These are phyloP conservation scores for Syzygium grande DNA, from an alignment of 345 rosid genomes.

Conservation along the genomic window DNA sequence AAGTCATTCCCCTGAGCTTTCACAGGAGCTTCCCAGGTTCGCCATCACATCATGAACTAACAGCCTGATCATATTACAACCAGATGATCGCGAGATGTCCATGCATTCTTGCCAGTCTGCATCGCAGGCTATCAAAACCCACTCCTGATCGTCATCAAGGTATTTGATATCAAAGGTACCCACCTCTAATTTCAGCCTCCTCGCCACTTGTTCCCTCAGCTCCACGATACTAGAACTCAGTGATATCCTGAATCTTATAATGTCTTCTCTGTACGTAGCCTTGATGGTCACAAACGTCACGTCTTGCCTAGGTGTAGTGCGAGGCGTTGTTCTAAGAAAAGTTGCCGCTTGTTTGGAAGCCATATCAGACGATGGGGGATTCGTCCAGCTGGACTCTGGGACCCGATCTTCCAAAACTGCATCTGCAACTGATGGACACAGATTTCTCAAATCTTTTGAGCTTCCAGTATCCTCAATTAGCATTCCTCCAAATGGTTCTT, in stretches of 20 bases:
- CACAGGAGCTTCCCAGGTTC: conserved; percentile 81
- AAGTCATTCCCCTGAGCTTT: conserved; percentile 57
- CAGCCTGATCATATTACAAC: conserved; percentile 51
- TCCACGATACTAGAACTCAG: conserved; percentile 42
- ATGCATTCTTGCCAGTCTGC: conserved; percentile 83
- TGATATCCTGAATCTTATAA: conserved; percentile 71
- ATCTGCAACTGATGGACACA: conserved; percentile 45
- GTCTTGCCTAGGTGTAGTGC: conserved; percentile 15
- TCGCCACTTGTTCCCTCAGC: conserved; percentile 75
- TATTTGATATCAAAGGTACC: conserved; percentile 77
- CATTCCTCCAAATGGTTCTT: conserved; percentile 56
- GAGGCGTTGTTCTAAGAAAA: conserved; percentile 15
- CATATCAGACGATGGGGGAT: conserved; percentile 6
- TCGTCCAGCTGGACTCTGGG: conserved; percentile 17
- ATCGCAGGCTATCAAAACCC: conserved; percentile 75
- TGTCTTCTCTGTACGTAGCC: conserved; percentile 74
- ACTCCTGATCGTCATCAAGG: conserved; percentile 76
- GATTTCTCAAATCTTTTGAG: conserved; percentile 74
- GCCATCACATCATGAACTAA: conserved; percentile 55
- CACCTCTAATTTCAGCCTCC: conserved; percentile 71
- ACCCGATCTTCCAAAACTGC: conserved; percentile 34
- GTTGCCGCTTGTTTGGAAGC: conserved; percentile 11
- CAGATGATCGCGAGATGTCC: conserved; percentile 55
- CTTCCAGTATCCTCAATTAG: conserved; percentile 73
- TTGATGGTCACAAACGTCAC: conserved; percentile 47